phyloP scores from a whole-genome alignment of 805 yeast species.

The Starmera dryadoides region DNA sequence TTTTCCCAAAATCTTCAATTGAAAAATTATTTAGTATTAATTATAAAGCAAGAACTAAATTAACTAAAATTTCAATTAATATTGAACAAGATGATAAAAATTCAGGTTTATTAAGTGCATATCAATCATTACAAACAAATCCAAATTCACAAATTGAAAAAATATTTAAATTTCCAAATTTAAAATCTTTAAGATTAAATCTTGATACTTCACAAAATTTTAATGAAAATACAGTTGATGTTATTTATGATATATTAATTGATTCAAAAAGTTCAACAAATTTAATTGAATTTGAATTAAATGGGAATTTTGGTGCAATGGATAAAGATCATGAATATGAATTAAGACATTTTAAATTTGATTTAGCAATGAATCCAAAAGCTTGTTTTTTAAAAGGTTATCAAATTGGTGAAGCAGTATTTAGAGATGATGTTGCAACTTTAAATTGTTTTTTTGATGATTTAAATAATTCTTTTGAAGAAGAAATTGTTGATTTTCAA shows the following conservation, averaged over 20 bases:
- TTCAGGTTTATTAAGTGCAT: background rate
- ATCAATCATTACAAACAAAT: background rate
- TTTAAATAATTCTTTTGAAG: too few species aligned
- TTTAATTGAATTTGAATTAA: slow-evolving; percentile 10
- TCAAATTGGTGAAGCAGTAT: background rate
- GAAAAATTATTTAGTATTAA: slow-evolving; percentile 7
- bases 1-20: slow-evolving; percentile 12
- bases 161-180: slow-evolving; percentile 5
- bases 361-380: slow-evolving; percentile 6
- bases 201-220: slow-evolving; percentile 3
- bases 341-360: slow-evolving; percentile 10
- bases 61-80: slow-evolving; percentile 6
- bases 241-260: background rate
- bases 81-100: slow-evolving; percentile 1
- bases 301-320: slow-evolving; percentile 14
- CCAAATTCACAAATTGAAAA: background rate
- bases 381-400: slow-evolving; percentile 8
- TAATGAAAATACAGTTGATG: background rate
- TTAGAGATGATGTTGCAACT: slow-evolving; percentile 1
- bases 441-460: too few species aligned
- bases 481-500: too few species aligned
- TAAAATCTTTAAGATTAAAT: slow-evolving; percentile 7
- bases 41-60: background rate
- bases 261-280: background rate
- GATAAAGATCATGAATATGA: slow-evolving; percentile 14